Conservation (phyloP, 768 basidiomycete species). For the Cyathus striatus region DNA sequence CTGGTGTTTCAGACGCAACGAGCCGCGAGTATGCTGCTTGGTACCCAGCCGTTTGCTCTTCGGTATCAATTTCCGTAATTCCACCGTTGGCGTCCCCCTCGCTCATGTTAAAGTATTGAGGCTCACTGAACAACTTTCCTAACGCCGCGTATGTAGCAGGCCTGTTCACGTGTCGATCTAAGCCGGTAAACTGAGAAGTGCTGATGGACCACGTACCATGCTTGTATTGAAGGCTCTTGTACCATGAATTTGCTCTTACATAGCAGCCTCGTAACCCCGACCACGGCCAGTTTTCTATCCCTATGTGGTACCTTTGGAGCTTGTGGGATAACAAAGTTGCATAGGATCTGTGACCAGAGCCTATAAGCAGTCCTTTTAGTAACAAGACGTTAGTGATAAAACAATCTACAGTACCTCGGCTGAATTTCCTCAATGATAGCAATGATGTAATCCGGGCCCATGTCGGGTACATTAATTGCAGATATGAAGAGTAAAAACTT, state of each 20-base stretch:
- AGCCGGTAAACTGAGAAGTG: too few species aligned
- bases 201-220: constrained; percentile 47
- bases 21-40: constrained; percentile 92
- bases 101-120: constrained; percentile 55
- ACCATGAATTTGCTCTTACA: constrained; percentile 72
- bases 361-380: constrained; percentile 16
- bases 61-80: constrained; percentile 78
- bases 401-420: constrained; percentile 55
- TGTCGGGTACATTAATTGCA: constrained; percentile 68
- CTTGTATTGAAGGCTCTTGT: constrained; percentile 50
- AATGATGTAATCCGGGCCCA: constrained; percentile 78
- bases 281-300: constrained; percentile 79
- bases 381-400: background rate
- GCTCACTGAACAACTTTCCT: constrained; percentile 72
- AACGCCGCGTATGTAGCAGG: constrained; percentile 63
- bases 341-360: constrained; percentile 77
- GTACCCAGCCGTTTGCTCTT: constrained; percentile 87
- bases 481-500: constrained; percentile 72
- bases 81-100: constrained; percentile 49
- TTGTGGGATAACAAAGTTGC: constrained; percentile 76
- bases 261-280: constrained; percentile 76
- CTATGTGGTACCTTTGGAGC: constrained; percentile 74
- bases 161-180: constrained; percentile 36
- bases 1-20: constrained; percentile 66
- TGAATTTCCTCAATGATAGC: constrained; percentile 81